Percentiles rank a stretch among this genome's conserved stretches.
phyloP scores from a whole-genome alignment of 306 rosid genomes.

The Glycyrrhiza uralensis region DNA sequence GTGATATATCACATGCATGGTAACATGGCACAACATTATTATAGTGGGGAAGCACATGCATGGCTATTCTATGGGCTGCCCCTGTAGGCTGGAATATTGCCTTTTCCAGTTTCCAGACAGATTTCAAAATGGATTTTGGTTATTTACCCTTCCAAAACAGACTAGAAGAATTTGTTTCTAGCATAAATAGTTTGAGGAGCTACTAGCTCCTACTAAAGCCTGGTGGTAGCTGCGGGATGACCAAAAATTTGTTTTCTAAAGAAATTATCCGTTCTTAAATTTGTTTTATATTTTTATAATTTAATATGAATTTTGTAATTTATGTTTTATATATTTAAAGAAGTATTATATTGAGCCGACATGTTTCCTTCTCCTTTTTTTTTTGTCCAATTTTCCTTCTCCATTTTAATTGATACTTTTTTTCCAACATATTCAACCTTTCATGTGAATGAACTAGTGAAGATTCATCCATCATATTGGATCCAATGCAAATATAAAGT shows the following conservation, averaged over 20 bases:
- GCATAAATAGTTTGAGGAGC: background rate
- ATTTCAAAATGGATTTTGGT: slow-evolving; percentile 23
- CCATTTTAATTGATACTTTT: background rate
- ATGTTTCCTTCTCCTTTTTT: background rate
- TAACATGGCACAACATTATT: slow-evolving; percentile 26
- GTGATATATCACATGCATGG: slow-evolving; percentile 30
- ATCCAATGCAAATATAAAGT: too few relatives aligned
- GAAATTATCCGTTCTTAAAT: background rate
- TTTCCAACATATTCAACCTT: background rate
- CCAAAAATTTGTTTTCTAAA: background rate
- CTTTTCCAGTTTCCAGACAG: slow-evolving; percentile 17
- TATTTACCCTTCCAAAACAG: slow-evolving; percentile 18
- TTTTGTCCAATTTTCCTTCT: background rate
- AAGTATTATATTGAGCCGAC: background rate
- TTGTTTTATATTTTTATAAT: background rate
- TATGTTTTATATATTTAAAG: background rate
- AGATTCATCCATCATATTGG: background rate
- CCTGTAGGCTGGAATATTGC: slow-evolving; percentile 11
- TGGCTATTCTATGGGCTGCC: background rate
- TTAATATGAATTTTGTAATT: background rate
- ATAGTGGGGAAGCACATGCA: slow-evolving; percentile 29
- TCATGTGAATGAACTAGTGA: background rate
- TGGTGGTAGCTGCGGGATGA: background rate
- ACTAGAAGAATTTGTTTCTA: slow-evolving; percentile 23
- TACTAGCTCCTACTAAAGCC: background rate